Percentiles rank a stretch among this genome's conserved stretches.
These are phyloP conservation scores for Dentipellis sp. DNA, from an alignment of 768 basidiomycete species.

Conservation along the genomic window DNA sequence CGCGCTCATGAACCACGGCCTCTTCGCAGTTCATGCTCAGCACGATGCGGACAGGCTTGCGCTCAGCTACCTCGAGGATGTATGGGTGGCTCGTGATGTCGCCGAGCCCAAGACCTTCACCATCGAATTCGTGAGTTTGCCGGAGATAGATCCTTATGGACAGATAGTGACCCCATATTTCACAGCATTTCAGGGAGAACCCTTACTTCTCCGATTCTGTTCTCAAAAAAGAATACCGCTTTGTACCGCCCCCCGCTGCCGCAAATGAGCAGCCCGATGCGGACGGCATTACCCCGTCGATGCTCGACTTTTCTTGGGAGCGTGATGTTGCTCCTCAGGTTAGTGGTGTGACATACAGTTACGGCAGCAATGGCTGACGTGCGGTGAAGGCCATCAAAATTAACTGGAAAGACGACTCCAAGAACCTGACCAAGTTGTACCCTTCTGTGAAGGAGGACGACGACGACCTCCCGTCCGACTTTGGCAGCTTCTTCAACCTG, in stretches of 20 bases:
- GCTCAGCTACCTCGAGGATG: conserved; percentile 73
- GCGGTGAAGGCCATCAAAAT: conserved; percentile 53
- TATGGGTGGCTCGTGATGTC: conserved; percentile 72
- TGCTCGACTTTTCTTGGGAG: conserved; percentile 77
- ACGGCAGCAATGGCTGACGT: too few species aligned
- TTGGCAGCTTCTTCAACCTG: conserved; percentile 85
- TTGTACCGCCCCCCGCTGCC: conserved; percentile 43
- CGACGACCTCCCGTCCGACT: conserved; percentile 51
- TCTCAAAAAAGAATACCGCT: conserved; percentile 78
- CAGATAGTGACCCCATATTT: not conserved
- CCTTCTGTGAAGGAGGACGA: conserved; percentile 59
- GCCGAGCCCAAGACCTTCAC: conserved; percentile 75
- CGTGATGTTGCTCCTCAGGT: conserved; percentile 64
- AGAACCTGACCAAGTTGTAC: conserved; percentile 72
- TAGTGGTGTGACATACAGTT: conserved; percentile 14
- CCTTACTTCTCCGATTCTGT: conserved; percentile 71
- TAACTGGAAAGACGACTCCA: conserved; percentile 71
- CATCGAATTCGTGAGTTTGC: conserved; percentile 73
- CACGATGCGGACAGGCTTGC: conserved; percentile 75
- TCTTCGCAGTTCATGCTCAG: conserved; percentile 57
- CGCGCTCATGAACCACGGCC: conserved; percentile 64
- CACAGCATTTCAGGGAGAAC: conserved; percentile 78
- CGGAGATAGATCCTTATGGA: conserved; percentile 2
- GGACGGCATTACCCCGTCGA: conserved; percentile 68
- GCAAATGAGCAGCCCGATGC: conserved; percentile 52